A percentile compares a stretch with the other conserved stretches of the same genome.
Evolutionary conservation across 192 early-diverging fungal species (phyloP).

Genomic region (Coemansia sp.): DNA sequence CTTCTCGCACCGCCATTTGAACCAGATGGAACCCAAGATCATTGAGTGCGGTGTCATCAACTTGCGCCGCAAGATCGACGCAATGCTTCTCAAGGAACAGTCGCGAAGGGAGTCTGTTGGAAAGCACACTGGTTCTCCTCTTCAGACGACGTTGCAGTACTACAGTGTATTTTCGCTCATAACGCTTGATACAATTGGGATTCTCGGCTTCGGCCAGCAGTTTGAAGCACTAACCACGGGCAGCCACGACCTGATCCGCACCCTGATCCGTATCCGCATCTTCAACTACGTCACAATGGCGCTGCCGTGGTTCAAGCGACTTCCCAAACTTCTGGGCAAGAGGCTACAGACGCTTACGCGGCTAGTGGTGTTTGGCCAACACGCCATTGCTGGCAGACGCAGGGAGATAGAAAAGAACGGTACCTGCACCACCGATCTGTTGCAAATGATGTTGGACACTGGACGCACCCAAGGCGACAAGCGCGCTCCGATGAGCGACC

Average conservation of each 20-base stretch:
- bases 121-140: background rate
- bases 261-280: constrained; percentile 15
- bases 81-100: background rate
- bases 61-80: constrained; percentile 21
- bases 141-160: constrained; percentile 18
- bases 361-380: constrained; percentile 18
- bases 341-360: constrained; percentile 10
- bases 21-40: constrained; percentile 27
- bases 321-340: constrained; percentile 15
- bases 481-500: constrained; percentile 19
- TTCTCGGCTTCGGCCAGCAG: constrained; percentile 32
- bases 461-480: constrained; percentile 1
- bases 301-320: constrained; percentile 38
- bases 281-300: constrained; percentile 43
- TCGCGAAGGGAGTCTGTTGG: background rate
- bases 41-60: constrained; percentile 14
- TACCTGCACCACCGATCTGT: constrained; percentile 8
- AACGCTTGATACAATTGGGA: constrained; percentile 40
- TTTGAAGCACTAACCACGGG: constrained; percentile 25
- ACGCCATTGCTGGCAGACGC: constrained; percentile 25
- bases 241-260: constrained; percentile 26
- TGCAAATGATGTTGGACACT: constrained; percentile 42
- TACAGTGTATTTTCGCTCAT: constrained; percentile 33
- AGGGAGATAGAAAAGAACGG: background rate
- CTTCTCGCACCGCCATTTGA: constrained; percentile 38